Percentiles rank a stretch among this genome's conserved stretches.
These are phyloP conservation scores for Laetiporus sulphureus DNA, from an alignment of 1,284 basidiomycete species.

Conservation along the genomic window DNA sequence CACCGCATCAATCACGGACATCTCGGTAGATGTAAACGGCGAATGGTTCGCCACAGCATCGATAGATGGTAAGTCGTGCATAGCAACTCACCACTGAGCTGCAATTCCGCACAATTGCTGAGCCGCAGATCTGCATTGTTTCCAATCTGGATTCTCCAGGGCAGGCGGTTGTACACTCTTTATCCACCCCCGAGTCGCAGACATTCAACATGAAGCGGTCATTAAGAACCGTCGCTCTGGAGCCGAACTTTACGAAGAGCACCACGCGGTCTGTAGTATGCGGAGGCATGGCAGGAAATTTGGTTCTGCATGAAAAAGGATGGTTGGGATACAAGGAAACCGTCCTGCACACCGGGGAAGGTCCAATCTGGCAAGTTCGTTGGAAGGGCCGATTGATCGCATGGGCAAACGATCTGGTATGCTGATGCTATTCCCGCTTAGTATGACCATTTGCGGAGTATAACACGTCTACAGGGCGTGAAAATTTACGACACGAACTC, in stretches of 20 bases:
- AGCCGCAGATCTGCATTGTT: background rate
- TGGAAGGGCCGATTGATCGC: constrained; percentile 89
- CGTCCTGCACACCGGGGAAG: constrained; percentile 82
- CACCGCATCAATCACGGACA: constrained; percentile 83
- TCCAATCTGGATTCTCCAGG: constrained; percentile 39
- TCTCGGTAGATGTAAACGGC: constrained; percentile 78
- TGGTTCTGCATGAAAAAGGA: constrained; percentile 89
- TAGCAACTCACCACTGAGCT: too few species aligned
- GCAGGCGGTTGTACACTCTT: constrained; percentile 84
- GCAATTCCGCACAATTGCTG: too few species aligned
- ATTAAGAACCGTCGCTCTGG: constrained; percentile 85
- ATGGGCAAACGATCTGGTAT: constrained; percentile 91
- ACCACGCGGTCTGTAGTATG: constrained; percentile 84
- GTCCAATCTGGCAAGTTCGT: constrained; percentile 88
- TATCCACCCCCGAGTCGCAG: constrained; percentile 79
- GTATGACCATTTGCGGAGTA: too few species aligned
- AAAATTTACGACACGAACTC: constrained; percentile 88
- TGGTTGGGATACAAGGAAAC: constrained; percentile 96
- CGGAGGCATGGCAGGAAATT: constrained; percentile 87
- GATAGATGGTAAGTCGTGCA: constrained; percentile 91
- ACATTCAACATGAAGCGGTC: constrained; percentile 91
- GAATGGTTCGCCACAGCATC: constrained; percentile 93
- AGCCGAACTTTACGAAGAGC: constrained; percentile 85
- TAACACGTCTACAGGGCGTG: constrained; percentile 59
- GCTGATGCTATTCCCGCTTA: too few species aligned